Evolutionary conservation across 768 basidiomycete genomes (phyloP).

Genomic region (Thelephora aurantiotincta): DNA sequence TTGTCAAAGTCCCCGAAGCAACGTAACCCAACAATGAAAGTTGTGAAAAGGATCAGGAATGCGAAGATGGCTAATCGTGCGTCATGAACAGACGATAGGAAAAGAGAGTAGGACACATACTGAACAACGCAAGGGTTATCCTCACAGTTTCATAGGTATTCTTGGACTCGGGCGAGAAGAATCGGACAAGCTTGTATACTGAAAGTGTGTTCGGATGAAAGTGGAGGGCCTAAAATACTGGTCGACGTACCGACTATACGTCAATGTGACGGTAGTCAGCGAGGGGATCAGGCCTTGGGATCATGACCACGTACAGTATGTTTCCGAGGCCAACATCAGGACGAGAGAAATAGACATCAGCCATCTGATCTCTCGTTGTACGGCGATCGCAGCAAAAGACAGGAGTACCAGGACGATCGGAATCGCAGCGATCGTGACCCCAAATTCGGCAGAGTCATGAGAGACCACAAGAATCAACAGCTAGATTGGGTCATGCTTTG

Average conservation of each 20-base stretch:
- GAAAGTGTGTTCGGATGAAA: neutral
- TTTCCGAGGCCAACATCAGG: constrained; percentile 65
- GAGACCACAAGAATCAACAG: constrained; percentile 68
- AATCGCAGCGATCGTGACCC: constrained; percentile 70
- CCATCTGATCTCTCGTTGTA: constrained; percentile 74
- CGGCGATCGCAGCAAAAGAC: constrained; percentile 49
- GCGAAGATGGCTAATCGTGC: constrained; percentile 47
- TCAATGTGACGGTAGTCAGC: constrained; percentile 3
- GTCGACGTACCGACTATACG: constrained; percentile 12
- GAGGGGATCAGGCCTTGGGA: neutral
- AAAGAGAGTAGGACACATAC: constrained; percentile 27
- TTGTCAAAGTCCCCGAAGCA: constrained; percentile 76
- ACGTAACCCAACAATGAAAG: constrained; percentile 62
- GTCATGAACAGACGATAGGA: neutral
- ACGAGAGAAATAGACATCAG: constrained; percentile 59
- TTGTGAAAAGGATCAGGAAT: constrained; percentile 59
- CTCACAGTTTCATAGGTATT: constrained; percentile 55
- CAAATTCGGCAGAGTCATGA: constrained; percentile 58
- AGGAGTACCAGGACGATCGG: constrained; percentile 63
- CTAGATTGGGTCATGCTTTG: constrained; percentile 21
- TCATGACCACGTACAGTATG: constrained; percentile 45
- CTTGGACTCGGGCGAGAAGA: constrained; percentile 50
- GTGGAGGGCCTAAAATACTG: neutral
- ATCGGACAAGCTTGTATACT: constrained; percentile 82
- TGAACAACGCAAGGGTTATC: constrained; percentile 69